Evolutionary conservation across 495 filamentous ascomycete species (phyloP), one percentile per base, ranked within the genome.

Genomic region (Penicillium maclennaniae): DNA sequence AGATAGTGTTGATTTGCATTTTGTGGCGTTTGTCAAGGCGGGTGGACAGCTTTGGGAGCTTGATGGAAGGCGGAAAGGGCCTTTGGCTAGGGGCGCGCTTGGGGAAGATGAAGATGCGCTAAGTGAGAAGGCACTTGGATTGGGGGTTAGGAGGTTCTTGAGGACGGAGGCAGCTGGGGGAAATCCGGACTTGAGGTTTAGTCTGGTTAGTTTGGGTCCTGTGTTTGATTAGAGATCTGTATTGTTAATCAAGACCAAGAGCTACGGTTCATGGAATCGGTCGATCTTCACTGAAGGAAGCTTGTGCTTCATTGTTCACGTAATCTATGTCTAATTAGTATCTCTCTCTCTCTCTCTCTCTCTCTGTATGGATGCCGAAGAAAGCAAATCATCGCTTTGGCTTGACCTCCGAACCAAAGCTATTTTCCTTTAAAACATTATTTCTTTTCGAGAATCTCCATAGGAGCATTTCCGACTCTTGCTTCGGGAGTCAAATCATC

Each of bases 11-110:
- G 86, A 89, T 62, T 67, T 87, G 63, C 91, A 95, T 67, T 95
- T 90, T 72, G 88, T 95, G 54, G 85, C 83, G 53, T 95, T 95
- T 74, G 88, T 92, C 6, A 89, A 87, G 73, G 81, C 63, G n/a
- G 80, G 85, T 63, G 83, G 83, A 41, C 77, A 77, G 54, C 64
- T 95, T 55, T 95, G 91, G 84, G 91, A 95, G 78, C 71, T 96
- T 54, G 89, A 95, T 74, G 90, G 91, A 8, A 62, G 84, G 34
- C 69, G 87, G 64, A 89, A 86, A 73, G 84, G 87, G 12, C 84
- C 86, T 42, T 64, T 89, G 55, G 71, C 79, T 54, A 72, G 86
- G 47, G 86, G 85, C 0, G 23, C 49, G 21, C 53, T 89, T 53
- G 73, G 16, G 0, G 63, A 60, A 6, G 75, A 68, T 36, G 87